Percentiles rank a stretch among this genome's conserved stretches.
Conservation (phyloP, 176 grass and related monocot species). For the Lolium perenne region DNA sequence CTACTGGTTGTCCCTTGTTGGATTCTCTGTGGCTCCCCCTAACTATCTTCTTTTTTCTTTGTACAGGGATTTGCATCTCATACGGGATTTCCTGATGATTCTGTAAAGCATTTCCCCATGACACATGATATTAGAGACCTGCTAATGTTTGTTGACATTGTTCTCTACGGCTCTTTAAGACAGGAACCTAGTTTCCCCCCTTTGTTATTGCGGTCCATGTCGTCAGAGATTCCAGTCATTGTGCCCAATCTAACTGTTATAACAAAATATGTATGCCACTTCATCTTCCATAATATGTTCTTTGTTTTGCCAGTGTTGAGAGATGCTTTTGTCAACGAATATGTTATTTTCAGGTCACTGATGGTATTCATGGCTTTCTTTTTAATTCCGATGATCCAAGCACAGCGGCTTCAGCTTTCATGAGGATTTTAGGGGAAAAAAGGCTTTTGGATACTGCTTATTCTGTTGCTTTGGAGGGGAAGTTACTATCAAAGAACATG, state of each 20-base stretch:
- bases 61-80: slow-evolving; percentile 73
- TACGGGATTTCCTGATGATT: slow-evolving; percentile 77
- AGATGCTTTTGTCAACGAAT: slow-evolving; percentile 27
- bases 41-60: slow-evolving; percentile 34
- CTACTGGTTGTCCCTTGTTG: background rate
- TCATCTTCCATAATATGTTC: slow-evolving; percentile 33
- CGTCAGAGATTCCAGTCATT: slow-evolving; percentile 82
- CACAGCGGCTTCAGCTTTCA: slow-evolving; percentile 64
- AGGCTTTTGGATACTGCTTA: slow-evolving; percentile 62
- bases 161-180: slow-evolving; percentile 83
- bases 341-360: slow-evolving; percentile 67
- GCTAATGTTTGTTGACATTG: slow-evolving; percentile 70
- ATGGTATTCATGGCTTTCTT: slow-evolving; percentile 77
- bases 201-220: slow-evolving; percentile 78
- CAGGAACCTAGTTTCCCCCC: slow-evolving; percentile 89
- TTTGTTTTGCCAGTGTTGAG: slow-evolving; percentile 26
- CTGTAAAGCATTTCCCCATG: slow-evolving; percentile 73
- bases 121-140: slow-evolving; percentile 70
- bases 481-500: slow-evolving; percentile 82
- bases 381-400: slow-evolving; percentile 63
- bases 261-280: slow-evolving; percentile 80
- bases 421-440: slow-evolving; percentile 62
- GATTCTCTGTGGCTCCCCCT: slow-evolving; percentile 30
- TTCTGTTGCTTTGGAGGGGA: slow-evolving; percentile 67
- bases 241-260: slow-evolving; percentile 86